These are phyloP conservation scores for Populus hybrid DNA, from an alignment of 441 rosid species.

Conservation along the genomic window DNA sequence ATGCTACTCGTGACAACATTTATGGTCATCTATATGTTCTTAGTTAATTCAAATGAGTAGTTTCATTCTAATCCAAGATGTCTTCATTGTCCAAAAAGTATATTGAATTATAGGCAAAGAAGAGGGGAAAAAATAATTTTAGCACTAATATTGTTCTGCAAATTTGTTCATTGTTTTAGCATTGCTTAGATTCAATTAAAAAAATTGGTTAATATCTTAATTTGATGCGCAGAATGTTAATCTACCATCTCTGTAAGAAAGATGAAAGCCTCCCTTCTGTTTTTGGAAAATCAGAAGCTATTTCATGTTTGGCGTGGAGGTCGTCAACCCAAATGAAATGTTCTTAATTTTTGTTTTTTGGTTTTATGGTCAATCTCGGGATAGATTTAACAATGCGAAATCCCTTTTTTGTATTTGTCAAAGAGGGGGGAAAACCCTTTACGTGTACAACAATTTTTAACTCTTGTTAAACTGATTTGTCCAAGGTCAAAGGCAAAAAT, in stretches of 20 bases:
- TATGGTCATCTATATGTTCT: background rate
- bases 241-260: too few relatives aligned
- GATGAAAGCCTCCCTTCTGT: background rate
- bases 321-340: background rate
- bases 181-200: background rate
- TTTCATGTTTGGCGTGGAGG: background rate
- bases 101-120: background rate
- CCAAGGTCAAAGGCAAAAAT: constrained; percentile 15
- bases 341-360: background rate
- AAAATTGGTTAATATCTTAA: background rate
- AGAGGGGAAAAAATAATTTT: background rate
- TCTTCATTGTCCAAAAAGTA: background rate
- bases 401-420: background rate
- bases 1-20: background rate
- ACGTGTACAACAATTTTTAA: background rate
- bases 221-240: too few relatives aligned
- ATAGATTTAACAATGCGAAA: background rate
- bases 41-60: background rate
- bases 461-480: background rate
- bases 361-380: background rate
- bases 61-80: background rate
- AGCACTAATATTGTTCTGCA: background rate
- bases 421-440: background rate
- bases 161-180: background rate
- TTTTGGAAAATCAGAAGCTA: background rate